Base-by-base conservation (phyloP, 1,284 basidiomycete genomes). In the Sporisorium exsertum region DNA sequence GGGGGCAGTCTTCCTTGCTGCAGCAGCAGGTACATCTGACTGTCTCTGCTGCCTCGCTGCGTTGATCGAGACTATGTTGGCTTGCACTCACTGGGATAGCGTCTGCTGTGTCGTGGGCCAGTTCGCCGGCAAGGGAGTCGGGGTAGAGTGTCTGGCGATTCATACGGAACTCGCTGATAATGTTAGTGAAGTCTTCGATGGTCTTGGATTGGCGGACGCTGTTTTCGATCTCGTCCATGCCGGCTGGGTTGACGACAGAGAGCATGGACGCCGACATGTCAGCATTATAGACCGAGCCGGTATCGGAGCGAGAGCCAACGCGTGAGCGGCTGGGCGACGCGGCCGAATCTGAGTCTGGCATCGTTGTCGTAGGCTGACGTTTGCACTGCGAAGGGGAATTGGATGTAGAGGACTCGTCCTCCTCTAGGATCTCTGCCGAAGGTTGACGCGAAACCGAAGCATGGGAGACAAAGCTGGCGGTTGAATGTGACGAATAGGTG, bases 151-250 rank as follows among this genome's bases (percentile, higher is more conserved):
- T 72, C 26, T 76, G 71, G 12, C 78, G 68, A 42, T 80, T 76
- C 51, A 76, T 64, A n/a, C 81, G 66, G 55, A 80, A 81, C 47
- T 82, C 79, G 57, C 72, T 73, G 62, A 82, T 81, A 64, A 82
- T 80, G 64, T 72, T 74, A 47, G 80, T 80, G 45, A 82, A 82
- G 56, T 82, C 81, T 33, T 82, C 81, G 49, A 81, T 81, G n/a
- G 78, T 82, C 20, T 74, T 71, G 18, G 72, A 77, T 35, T 78
- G 71, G 9, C 77, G 62, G 20, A 82, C 77, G 51, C 75, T 73
- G 61, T 79, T 77, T 35, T 81, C 78, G 54, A 81, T 75, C 56
- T 74, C 51, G 56, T 79, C 77, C 59, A 79, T 62, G 22, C 49
- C 42, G 16, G 57, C 58, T 1, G 66, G 63, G 37, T 77, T 66